Conservation (phyloP, 2,329 filamentous ascomycete genomes). For the Aspergillus quadricinctus region DNA sequence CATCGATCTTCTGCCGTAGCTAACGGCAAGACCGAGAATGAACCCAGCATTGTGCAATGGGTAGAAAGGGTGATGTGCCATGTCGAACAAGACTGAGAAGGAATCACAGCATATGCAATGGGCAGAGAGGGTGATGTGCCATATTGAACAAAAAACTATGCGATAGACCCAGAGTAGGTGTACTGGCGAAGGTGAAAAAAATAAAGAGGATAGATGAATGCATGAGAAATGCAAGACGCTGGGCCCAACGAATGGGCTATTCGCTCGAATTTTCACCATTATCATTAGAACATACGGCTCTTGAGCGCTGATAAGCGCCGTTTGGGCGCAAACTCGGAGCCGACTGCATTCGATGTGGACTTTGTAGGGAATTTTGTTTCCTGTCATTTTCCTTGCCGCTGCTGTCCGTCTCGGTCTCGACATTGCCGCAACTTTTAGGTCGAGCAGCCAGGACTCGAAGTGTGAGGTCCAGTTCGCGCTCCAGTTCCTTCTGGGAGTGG, state of each 20-base stretch:
- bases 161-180: not conserved
- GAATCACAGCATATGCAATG: too few species aligned
- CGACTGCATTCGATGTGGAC: conserved; percentile 33
- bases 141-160: not conserved
- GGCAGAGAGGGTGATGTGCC: too few species aligned
- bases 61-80: not conserved
- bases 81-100: not conserved
- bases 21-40: not conserved
- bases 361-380: conserved; percentile 20
- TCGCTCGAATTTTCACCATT: conserved; percentile 17
- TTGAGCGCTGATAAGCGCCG: conserved; percentile 12
- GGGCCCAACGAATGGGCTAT: not conserved
- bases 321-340: conserved; percentile 30
- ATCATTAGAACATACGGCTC: conserved; percentile 31
- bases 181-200: conserved; percentile 3
- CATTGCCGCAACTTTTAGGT: conserved; percentile 24
- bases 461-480: conserved; percentile 51
- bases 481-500: conserved; percentile 51
- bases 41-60: not conserved
- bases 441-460: conserved; percentile 31
- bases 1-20: not conserved
- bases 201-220: conserved; percentile 7
- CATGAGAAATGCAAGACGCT: conserved; percentile 1
- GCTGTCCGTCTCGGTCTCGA: conserved; percentile 36
- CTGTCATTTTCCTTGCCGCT: conserved; percentile 35